Evolutionary conservation across 495 filamentous ascomycete genomes (phyloP), one percentile per base, ranked within the genome.

Genomic region (Xylaria sp.): DNA sequence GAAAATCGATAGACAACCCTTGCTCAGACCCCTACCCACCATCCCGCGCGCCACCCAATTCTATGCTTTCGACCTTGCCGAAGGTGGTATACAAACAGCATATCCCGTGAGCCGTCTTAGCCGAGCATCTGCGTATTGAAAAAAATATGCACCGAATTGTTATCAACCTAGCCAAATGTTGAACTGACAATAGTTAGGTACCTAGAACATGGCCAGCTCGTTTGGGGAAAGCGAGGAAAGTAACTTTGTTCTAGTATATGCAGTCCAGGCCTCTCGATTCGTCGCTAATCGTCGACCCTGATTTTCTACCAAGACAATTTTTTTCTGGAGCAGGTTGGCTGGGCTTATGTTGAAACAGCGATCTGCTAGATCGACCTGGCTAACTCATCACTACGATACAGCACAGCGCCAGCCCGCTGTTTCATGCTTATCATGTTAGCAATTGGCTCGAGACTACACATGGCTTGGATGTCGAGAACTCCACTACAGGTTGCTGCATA

Each of bases 271-370:
- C 17, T 21, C 11, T 21, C 59, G 14, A 19, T 43, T 62, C 21
- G 59, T 29, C 3, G 5, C 33, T 52, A 44, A 50, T 52, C 46
- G 29, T 26, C 62, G 3, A 35, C n/a, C 9, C 44, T 12, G 21
- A 40, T 21, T 43, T 29, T 50, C 29, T 14, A 21, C n/a, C 17
- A 19, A 4, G 57, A 37, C n/a, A 59, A 14, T 15, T 4, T 29
- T 62, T 62, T 62, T 43, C 37, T 61, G 31, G 57, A 37, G 19
- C 57, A 40, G 33, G 29, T 19, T 9, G 29, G 31, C 57, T 61
- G 19, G 57, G 57, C 50, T 33, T 26, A 19, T 37, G 44, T 66
- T 37, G 44, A 66, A 52, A 66, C 44, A 52, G 62, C 44, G 31
- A 66, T 50, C 44, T 33, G 44, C 44, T 24, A 52, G 31, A 58